phyloP scores from a whole-genome alignment of 2,329 filamentous ascomycete genomes.

The Aspergillus intermedius region DNA sequence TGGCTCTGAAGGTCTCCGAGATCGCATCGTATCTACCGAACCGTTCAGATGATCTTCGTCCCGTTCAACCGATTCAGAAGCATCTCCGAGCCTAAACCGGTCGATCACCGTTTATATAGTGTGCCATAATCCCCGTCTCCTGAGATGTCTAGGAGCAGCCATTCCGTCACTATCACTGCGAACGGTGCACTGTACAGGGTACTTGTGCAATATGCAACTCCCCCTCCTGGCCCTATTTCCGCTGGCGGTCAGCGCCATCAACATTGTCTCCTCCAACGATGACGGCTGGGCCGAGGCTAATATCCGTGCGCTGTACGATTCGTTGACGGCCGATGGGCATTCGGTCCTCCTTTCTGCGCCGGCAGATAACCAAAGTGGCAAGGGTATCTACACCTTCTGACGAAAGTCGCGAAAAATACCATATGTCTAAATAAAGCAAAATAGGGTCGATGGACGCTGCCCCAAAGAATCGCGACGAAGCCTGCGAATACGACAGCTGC shows the following conservation, averaged over 20 bases:
- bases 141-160: not conserved
- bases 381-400: slow-evolving; percentile 36
- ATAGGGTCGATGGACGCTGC: slow-evolving; percentile 48
- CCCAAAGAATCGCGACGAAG: slow-evolving; percentile 42
- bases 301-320: slow-evolving; percentile 53
- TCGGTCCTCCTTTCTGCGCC: slow-evolving; percentile 60
- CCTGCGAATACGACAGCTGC: slow-evolving; percentile 60
- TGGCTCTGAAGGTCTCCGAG: not conserved
- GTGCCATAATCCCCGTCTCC: not conserved
- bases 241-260: slow-evolving; percentile 30
- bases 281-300: slow-evolving; percentile 70
- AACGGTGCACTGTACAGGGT: not conserved
- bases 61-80: not conserved
- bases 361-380: slow-evolving; percentile 60
- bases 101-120: not conserved
- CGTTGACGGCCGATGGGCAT: slow-evolving; percentile 51
- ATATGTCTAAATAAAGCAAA: not conserved
- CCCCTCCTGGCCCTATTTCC: slow-evolving; percentile 13
- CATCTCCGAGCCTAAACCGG: not conserved
- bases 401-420: slow-evolving; percentile 3
- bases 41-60: not conserved
- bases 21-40: not conserved
- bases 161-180: not conserved
- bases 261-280: slow-evolving; percentile 62
- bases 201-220: not conserved